These are phyloP conservation scores for Allodekkera sacchari DNA, from an alignment of 805 yeast genomes.

Conservation along the genomic window DNA sequence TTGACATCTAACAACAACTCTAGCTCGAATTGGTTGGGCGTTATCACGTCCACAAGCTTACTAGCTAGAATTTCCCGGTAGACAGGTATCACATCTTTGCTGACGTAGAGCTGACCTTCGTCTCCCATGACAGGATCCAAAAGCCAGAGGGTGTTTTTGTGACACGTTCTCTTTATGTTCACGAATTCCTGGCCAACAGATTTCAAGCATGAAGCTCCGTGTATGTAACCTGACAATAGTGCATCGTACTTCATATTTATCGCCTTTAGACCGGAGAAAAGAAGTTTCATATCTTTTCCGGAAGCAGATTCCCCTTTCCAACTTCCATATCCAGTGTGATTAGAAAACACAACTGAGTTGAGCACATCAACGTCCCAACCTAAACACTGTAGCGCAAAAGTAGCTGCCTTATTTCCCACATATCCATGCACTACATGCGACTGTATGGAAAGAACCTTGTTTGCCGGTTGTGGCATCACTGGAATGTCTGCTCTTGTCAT, in stretches of 20 bases:
- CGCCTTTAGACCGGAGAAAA: constrained; percentile 30
- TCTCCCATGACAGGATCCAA: constrained; percentile 81
- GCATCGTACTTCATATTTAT: constrained; percentile 39
- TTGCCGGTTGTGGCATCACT: constrained; percentile 8
- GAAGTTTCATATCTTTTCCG: constrained; percentile 29
- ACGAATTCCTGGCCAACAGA: constrained; percentile 31
- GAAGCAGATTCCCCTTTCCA: constrained; percentile 39
- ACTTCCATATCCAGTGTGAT: constrained; percentile 64
- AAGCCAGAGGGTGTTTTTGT: constrained; percentile 37
- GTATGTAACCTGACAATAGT: constrained; percentile 60
- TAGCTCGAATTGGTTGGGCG: constrained; percentile 88
- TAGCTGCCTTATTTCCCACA: constrained; percentile 61
- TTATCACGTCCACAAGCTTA: constrained; percentile 57
- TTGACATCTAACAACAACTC: constrained; percentile 47
- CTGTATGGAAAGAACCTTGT: constrained; percentile 42
- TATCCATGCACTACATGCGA: constrained; percentile 71
- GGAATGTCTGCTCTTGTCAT: constrained; percentile 22
- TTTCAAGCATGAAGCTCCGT: constrained; percentile 42
- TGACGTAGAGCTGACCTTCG: constrained; percentile 62
- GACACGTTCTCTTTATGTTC: constrained; percentile 27
- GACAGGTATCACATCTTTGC: constrained; percentile 48
- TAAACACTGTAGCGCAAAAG: constrained; percentile 54
- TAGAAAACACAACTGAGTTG: constrained; percentile 58
- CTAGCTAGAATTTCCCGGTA: constrained; percentile 37
- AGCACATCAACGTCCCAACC: constrained; percentile 66